Conservation (phyloP, 129 eudicot genomes). For the Helichrysum umbraculigerum region DNA sequence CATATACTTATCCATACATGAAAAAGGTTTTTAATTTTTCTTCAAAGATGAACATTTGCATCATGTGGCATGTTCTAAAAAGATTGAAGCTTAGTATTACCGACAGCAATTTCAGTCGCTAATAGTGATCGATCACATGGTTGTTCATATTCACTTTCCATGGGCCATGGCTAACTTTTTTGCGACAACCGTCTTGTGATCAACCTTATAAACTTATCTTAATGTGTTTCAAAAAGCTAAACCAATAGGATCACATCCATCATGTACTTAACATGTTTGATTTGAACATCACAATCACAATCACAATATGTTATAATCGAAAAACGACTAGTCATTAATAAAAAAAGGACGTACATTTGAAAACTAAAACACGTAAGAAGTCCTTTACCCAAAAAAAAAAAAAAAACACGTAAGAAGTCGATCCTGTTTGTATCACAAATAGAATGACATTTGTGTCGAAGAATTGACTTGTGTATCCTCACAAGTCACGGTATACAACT, state of each 20-base stretch:
- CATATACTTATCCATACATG: conserved; percentile 3
- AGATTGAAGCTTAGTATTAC: not conserved
- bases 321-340: not conserved
- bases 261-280: not conserved
- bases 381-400: too few relatives aligned
- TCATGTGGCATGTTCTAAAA: not conserved
- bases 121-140: not conserved
- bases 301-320: not conserved
- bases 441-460: too few relatives aligned
- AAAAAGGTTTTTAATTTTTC: not conserved
- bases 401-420: too few relatives aligned
- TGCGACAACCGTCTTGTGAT: not conserved
- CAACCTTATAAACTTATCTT: not conserved
- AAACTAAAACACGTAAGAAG: too few relatives aligned
- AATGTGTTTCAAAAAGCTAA: conserved; percentile 10
- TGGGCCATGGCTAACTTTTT: not conserved
- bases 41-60: not conserved
- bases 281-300: not conserved
- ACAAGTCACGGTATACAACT: too few relatives aligned
- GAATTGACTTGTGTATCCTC: too few relatives aligned
- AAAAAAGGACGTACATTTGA: too few relatives aligned
- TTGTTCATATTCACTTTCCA: not conserved
- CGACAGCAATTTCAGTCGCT: not conserved
- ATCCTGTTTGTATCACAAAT: too few relatives aligned
- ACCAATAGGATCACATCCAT: not conserved